Evolutionary conservation across 495 filamentous ascomycete genomes (phyloP).

Genomic region (Staphylotrichum longicolle): DNA sequence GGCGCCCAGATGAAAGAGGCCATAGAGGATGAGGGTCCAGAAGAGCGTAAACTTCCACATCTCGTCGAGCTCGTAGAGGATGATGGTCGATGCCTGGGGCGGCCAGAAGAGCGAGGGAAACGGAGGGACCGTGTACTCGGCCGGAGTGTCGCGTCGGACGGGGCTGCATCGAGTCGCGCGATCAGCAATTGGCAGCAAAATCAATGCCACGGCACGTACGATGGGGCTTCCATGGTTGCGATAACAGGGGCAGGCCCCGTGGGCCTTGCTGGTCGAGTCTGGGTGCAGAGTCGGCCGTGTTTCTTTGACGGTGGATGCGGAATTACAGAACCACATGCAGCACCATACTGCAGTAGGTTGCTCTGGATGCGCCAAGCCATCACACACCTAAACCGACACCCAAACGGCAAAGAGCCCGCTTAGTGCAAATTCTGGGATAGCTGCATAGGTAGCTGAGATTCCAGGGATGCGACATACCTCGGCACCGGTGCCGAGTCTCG

Average conservation of each 20-base stretch:
- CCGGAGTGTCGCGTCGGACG: conserved; percentile 47
- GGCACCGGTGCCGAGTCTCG: conserved; percentile 8
- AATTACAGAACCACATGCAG: too few relatives aligned
- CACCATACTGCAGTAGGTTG: too few relatives aligned
- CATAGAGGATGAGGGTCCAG: conserved; percentile 78
- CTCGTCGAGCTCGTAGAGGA: conserved; percentile 74
- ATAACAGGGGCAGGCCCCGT: not conserved
- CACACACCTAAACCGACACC: too few relatives aligned
- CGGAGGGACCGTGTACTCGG: conserved; percentile 65
- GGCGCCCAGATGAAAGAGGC: conserved; percentile 65
- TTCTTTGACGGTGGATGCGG: not conserved
- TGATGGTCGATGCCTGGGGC: conserved; percentile 50
- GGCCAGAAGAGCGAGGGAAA: conserved; percentile 92
- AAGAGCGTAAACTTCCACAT: conserved; percentile 90
- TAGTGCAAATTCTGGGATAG: conserved; percentile 8
- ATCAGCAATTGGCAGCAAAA: not conserved
- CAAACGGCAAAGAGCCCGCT: not conserved
- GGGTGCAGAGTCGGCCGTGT: too few relatives aligned
- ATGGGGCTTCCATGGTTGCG: conserved; percentile 22
- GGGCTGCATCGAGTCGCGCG: conserved; percentile 10
- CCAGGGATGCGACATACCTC: conserved; percentile 4
- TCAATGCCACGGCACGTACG: conserved; percentile 19
- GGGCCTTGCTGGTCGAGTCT: too few relatives aligned
- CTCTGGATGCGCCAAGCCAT: not conserved
- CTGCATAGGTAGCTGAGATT: not conserved